These are phyloP conservation scores for Sugiyamaella lignohabitans DNA, from an alignment of 805 yeast species.

Conservation along the genomic window DNA sequence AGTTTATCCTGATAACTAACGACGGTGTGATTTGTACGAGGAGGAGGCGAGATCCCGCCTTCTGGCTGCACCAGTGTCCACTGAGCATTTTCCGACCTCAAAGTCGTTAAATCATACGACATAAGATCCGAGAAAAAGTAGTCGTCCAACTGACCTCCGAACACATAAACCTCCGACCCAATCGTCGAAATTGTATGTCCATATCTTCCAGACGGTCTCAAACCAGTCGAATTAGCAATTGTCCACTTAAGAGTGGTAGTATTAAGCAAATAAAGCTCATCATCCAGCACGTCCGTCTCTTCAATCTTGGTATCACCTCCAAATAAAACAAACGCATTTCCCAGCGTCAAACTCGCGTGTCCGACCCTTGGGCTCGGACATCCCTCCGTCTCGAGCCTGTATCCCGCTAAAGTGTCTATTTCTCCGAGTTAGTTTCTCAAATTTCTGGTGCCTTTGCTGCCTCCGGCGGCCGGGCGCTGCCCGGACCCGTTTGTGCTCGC, in stretches of 20 bases:
- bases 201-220: slow-evolving; percentile 84
- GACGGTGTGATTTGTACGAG: slow-evolving; percentile 88
- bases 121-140: slow-evolving; percentile 75
- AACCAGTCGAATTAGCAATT: slow-evolving; percentile 64
- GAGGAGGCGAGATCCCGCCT: slow-evolving; percentile 56
- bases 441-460: not conserved
- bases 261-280: slow-evolving; percentile 80
- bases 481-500: not conserved
- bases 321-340: slow-evolving; percentile 89
- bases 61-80: slow-evolving; percentile 69
- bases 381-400: slow-evolving; percentile 64
- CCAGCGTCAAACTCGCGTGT: slow-evolving; percentile 85
- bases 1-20: slow-evolving; percentile 68
- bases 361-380: slow-evolving; percentile 96
- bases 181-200: slow-evolving; percentile 86
- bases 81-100: slow-evolving; percentile 72
- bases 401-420: slow-evolving; percentile 35
- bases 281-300: slow-evolving; percentile 72
- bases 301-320: slow-evolving; percentile 88
- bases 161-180: slow-evolving; percentile 60
- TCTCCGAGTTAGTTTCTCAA: not conserved
- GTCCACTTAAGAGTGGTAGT: slow-evolving; percentile 75
- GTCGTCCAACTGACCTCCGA: slow-evolving; percentile 93
- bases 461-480: slow-evolving; percentile 1
- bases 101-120: slow-evolving; percentile 78